Base-by-base conservation (phyloP, 306 rosid species). In the Cercis canadensis region DNA sequence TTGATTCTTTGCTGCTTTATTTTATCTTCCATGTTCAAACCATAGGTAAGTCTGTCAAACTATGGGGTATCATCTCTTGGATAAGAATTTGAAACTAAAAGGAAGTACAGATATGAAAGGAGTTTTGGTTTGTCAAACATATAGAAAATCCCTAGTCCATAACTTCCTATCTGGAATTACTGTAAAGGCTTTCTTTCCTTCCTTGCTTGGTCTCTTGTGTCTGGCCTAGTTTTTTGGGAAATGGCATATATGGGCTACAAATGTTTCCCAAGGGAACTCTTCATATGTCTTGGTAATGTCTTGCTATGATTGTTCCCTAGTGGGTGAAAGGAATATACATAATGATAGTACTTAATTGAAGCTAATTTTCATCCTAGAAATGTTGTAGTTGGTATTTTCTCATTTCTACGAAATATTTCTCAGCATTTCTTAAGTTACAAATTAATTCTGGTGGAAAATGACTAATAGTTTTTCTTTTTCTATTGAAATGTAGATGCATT, bases 401-500 rank as follows among this genome's bases (percentile, higher is more conserved):
- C 44, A 36, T 60, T 36, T 75, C 46, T 65, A 75, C 8, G 45
- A 45, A 39, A 39, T 76, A 53, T 53, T 37, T 50, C 19, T 69
- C 53, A 17, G 18, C 63, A 39, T 67, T 76, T 60, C 58, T 66
- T 66, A 41, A 71, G 11, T 41, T 56, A 61, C 63, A 18, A 50
- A 17, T 24, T 33, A 17, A n/a, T 50, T 50, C 46, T 62, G 65
- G 39, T 19, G 61, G 76, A 50, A 43, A 41, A 49, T 62, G 57
- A 49, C 65, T 66, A 54, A 6, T 66, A 33, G 34, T 11, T 49
- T 52, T 40, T n/a, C 58, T 63, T 57, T 32, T 29, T 37, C 50
- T 32, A 41, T 70, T 66, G 47, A 21, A n/a, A 57, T 29, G 63
- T 40, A 43, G 49, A 39, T 75, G 69, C n/a, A 39, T 57, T 37